Evolutionary conservation across 1,284 basidiomycete genomes (phyloP).

Genomic region (Takashimella tepidaria): DNA sequence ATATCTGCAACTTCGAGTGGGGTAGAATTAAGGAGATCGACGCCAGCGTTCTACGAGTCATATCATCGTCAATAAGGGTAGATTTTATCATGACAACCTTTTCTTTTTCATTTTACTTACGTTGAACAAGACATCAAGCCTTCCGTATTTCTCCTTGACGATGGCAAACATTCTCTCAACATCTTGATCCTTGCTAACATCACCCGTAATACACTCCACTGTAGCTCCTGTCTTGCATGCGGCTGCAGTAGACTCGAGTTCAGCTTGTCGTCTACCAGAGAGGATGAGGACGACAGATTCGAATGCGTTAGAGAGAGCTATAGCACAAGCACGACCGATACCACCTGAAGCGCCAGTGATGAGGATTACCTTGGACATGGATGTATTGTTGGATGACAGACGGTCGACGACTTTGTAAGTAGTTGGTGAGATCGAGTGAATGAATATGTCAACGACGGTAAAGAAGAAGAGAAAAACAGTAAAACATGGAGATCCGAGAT

Average conservation of each 20-base stretch:
- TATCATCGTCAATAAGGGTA: too few relatives aligned
- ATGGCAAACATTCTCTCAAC: constrained; percentile 54
- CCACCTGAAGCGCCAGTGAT: constrained; percentile 48
- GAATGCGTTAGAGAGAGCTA: constrained; percentile 53
- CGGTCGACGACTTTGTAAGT: too few relatives aligned
- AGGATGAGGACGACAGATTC: constrained; percentile 58
- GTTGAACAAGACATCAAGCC: constrained; percentile 72
- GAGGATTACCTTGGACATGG: constrained; percentile 26
- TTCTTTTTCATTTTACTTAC: constrained; percentile 46
- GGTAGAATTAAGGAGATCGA: constrained; percentile 50
- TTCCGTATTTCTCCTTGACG: constrained; percentile 58
- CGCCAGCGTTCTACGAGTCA: constrained; percentile 54
- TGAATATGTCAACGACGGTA: too few relatives aligned
- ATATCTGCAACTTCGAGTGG: constrained; percentile 61
- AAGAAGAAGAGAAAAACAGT: neutral
- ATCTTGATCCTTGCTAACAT: constrained; percentile 50
- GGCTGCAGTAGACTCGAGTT: constrained; percentile 57
- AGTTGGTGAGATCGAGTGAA: neutral
- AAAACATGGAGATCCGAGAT: neutral
- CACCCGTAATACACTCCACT: constrained; percentile 53
- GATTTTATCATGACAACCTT: neutral
- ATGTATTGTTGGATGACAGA: neutral
- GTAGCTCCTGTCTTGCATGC: constrained; percentile 43
- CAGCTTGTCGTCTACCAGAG: constrained; percentile 55
- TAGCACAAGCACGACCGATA: constrained; percentile 53